Conservation (phyloP, 768 basidiomycete genomes). For the Calocera cornea region DNA sequence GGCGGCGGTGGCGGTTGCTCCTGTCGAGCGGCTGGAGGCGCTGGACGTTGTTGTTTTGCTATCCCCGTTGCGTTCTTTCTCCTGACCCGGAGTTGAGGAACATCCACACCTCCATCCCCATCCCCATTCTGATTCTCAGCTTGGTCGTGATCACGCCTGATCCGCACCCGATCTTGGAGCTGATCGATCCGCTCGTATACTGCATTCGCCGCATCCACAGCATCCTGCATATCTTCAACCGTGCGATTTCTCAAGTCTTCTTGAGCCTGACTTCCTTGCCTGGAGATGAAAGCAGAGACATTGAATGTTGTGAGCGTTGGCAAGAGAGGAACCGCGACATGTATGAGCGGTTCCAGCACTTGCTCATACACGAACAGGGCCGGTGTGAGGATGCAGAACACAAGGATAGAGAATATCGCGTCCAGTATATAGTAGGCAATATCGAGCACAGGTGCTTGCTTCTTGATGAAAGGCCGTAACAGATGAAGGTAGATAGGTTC, state of each 20-base stretch:
- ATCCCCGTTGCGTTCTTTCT: slow-evolving; percentile 18
- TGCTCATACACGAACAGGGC: neutral
- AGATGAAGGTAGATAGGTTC: slow-evolving; percentile 75
- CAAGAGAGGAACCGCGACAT: neutral
- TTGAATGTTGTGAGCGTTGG: neutral
- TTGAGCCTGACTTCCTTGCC: neutral
- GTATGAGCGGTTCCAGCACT: neutral
- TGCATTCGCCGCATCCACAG: slow-evolving; percentile 6
- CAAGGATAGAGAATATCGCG: slow-evolving; percentile 45
- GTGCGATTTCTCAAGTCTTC: neutral
- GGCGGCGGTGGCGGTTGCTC: neutral
- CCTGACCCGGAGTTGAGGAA: slow-evolving; percentile 15
- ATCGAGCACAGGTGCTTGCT: slow-evolving; percentile 56
- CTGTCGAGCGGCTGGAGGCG: neutral
- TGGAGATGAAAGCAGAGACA: neutral
- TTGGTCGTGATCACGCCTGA: neutral
- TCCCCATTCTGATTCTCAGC: neutral
- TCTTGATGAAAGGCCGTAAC: slow-evolving; percentile 63
- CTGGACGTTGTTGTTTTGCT: neutral
- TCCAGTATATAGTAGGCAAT: slow-evolving; percentile 38
- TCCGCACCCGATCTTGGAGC: slow-evolving; percentile 12
- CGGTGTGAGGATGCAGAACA: slow-evolving; percentile 28
- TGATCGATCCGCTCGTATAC: slow-evolving; percentile 9
- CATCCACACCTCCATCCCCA: neutral
- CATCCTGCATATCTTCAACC: slow-evolving; percentile 4